A percentile compares a stretch with the other conserved stretches of the same genome.
Evolutionary conservation across 2,329 filamentous ascomycete species (phyloP).

Genomic region (Apiospora arundinis): DNA sequence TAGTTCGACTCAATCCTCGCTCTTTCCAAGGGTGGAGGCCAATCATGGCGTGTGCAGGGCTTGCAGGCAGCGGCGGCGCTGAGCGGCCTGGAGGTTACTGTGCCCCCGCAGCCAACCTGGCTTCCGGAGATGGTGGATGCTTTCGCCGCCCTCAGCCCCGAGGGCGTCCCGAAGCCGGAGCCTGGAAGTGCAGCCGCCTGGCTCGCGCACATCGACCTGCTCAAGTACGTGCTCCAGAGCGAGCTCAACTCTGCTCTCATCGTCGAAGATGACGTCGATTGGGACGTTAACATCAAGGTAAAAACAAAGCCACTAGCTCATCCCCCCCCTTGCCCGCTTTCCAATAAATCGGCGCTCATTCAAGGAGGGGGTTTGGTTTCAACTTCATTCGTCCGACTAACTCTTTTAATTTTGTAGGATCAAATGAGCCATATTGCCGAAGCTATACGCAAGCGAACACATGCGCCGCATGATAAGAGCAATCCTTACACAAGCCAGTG

Average conservation of each 20-base stretch:
- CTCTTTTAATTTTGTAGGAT: neutral
- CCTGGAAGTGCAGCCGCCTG: constrained; percentile 35
- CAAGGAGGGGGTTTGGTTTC: neutral
- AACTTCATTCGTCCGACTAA: neutral
- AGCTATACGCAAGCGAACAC: constrained; percentile 39
- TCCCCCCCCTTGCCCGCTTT: neutral
- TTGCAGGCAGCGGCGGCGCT: constrained; percentile 42
- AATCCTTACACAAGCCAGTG: constrained; percentile 38
- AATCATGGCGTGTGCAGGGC: constrained; percentile 43
- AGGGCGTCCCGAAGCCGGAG: constrained; percentile 25
- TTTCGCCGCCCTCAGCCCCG: constrained; percentile 35
- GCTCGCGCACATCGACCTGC: constrained; percentile 41
- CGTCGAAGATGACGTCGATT: constrained; percentile 49
- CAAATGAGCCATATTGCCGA: constrained; percentile 41
- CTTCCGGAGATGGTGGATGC: constrained; percentile 37
- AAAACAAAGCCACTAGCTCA: neutral
- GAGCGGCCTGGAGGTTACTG: constrained; percentile 39
- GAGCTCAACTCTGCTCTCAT: constrained; percentile 44
- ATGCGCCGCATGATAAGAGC: constrained; percentile 29
- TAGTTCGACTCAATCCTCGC: neutral
- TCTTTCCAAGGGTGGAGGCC: neutral
- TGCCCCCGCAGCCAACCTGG: constrained; percentile 41
- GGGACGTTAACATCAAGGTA: constrained; percentile 44
- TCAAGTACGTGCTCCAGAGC: constrained; percentile 38
- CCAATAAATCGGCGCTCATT: neutral